phyloP scores from a whole-genome alignment of 208 protist genomes.

The Leishmania braziliensis region DNA sequence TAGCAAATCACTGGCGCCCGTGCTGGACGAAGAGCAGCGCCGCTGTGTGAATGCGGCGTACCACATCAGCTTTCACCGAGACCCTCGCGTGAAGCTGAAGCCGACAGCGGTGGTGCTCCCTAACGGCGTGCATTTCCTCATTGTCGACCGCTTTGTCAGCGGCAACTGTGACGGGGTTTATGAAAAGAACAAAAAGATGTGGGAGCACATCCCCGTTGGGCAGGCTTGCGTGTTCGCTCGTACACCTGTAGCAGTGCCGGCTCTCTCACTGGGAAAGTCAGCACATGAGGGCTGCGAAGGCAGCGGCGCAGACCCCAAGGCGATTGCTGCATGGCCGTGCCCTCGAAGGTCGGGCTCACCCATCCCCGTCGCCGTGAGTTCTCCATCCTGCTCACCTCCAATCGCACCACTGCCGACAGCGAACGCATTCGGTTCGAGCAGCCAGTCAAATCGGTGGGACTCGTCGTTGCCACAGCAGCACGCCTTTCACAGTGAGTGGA shows the following conservation, averaged over 20 bases:
- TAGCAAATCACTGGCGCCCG: neutral
- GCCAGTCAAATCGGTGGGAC: neutral
- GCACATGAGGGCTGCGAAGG: neutral
- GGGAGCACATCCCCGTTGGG: conserved; percentile 79
- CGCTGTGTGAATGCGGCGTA: conserved; percentile 58
- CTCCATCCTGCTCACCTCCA: neutral
- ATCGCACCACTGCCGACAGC: neutral
- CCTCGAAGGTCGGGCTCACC: neutral
- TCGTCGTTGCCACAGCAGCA: neutral
- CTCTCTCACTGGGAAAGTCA: neutral
- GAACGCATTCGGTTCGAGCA: neutral
- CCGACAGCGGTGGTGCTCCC: conserved; percentile 45
- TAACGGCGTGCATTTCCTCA: conserved; percentile 47
- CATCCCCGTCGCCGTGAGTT: neutral
- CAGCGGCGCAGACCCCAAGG: neutral
- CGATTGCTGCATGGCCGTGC: neutral
- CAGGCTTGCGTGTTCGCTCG: conserved; percentile 67
- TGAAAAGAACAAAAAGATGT: conserved; percentile 65
- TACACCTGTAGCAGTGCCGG: neutral
- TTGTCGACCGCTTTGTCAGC: conserved; percentile 62
- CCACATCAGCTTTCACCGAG: conserved; percentile 51
- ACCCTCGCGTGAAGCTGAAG: conserved; percentile 63
- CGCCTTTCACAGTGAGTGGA: conserved; percentile 18
- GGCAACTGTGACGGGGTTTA: conserved; percentile 77
- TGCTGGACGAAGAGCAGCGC: conserved; percentile 37